Conservation (phyloP, 202 grass and related monocot species). For the Setaria viridis region DNA sequence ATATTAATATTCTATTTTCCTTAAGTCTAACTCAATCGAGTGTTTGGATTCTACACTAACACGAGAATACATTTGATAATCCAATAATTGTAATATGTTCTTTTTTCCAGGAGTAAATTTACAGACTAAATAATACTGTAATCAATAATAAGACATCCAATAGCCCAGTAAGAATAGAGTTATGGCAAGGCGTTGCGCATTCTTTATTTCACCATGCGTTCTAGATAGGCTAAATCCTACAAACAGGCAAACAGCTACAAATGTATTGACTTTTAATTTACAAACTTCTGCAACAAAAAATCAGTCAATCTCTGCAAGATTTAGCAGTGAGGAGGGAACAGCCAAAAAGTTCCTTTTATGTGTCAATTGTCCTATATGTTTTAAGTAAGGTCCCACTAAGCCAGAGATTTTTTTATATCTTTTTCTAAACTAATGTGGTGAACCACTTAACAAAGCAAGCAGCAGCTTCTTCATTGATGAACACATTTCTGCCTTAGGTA, state of each 20-base stretch:
- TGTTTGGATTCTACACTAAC: slow-evolving; percentile 12
- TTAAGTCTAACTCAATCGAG: neutral
- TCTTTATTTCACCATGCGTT: slow-evolving; percentile 7
- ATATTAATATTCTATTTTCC: neutral
- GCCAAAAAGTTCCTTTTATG: neutral
- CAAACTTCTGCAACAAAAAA: slow-evolving; percentile 7
- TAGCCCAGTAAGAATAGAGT: neutral
- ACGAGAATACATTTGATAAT: neutral
- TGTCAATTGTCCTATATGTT: neutral
- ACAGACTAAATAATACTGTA: slow-evolving; percentile 19
- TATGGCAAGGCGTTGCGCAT: neutral
- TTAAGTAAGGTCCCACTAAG: neutral
- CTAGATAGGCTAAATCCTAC: slow-evolving; percentile 20
- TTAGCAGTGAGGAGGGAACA: neutral
- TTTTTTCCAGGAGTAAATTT: neutral
- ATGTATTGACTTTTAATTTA: neutral
- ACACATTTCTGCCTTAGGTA: slow-evolving; percentile 30
- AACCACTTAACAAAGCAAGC: slow-evolving; percentile 32
- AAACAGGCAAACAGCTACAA: neutral
- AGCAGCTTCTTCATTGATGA: neutral
- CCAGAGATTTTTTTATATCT: neutral
- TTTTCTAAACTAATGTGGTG: neutral
- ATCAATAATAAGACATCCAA: slow-evolving; percentile 7
- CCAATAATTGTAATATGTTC: neutral
- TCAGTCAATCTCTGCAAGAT: neutral